These are phyloP conservation scores for Amanita fuliginea DNA, from an alignment of 768 basidiomycete genomes.

Conservation along the genomic window DNA sequence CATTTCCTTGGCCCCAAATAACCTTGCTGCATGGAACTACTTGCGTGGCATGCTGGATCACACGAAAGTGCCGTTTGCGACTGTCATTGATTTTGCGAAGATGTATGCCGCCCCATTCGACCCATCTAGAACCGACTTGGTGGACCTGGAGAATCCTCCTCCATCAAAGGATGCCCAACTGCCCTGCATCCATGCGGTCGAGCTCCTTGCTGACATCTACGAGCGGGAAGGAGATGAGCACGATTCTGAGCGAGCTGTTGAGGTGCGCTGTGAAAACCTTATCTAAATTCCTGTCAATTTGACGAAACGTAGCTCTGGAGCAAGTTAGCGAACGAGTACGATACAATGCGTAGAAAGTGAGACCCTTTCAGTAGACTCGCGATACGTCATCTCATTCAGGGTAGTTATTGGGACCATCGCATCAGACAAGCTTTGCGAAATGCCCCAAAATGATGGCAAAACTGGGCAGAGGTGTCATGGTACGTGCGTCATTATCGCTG, in stretches of 20 bases:
- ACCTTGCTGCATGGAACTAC: constrained; percentile 96
- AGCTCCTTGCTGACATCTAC: constrained; percentile 75
- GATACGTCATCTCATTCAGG: neutral
- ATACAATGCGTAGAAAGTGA: constrained; percentile 70
- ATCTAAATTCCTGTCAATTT: neutral
- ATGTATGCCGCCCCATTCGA: constrained; percentile 42
- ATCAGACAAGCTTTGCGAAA: constrained; percentile 3
- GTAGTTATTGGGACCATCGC: constrained; percentile 6
- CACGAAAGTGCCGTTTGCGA: constrained; percentile 45
- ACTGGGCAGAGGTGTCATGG: neutral
- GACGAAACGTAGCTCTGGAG: constrained; percentile 47
- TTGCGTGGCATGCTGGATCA: constrained; percentile 73
- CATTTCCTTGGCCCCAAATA: constrained; percentile 83
- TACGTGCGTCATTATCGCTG: neutral
- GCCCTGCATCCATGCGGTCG: constrained; percentile 70
- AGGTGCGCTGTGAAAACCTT: constrained; percentile 22
- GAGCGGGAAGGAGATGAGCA: constrained; percentile 44
- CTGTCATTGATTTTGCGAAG: constrained; percentile 45
- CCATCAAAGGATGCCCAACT: constrained; percentile 57
- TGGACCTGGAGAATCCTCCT: constrained; percentile 68
- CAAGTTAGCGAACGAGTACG: constrained; percentile 55
- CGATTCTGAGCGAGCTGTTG: constrained; percentile 31
- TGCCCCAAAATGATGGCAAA: neutral
- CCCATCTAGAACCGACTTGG: constrained; percentile 26
- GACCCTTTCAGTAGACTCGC: neutral